Percentiles rank a stretch among this genome's conserved stretches.
These are phyloP conservation scores for Paramecium pentaurelia DNA, from an alignment of 73 alveolate genomes.

Conservation along the genomic window DNA sequence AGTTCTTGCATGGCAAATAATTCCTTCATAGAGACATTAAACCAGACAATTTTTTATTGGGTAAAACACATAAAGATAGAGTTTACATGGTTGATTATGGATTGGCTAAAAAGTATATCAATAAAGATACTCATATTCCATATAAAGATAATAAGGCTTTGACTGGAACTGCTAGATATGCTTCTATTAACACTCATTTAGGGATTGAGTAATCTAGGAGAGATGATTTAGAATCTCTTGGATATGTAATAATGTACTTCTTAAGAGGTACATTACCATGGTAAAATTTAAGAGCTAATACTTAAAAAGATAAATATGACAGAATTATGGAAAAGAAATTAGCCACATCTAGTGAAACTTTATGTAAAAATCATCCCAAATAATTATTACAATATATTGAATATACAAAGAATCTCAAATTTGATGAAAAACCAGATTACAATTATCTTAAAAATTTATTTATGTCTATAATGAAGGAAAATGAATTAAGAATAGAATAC, in stretches of 20 bases:
- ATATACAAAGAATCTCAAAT: constrained; percentile 75
- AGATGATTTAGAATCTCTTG: constrained; percentile 91
- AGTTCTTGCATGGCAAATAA: constrained; percentile 82
- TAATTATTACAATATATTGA: constrained; percentile 75
- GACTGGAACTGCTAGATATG: constrained; percentile 97
- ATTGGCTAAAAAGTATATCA: constrained; percentile 83
- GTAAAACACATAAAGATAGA: constrained; percentile 77
- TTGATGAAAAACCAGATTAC: constrained; percentile 88
- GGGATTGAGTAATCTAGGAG: constrained; percentile 93
- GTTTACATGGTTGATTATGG: constrained; percentile 94
- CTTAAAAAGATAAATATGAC: constrained; percentile 84
- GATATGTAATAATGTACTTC: constrained; percentile 83
- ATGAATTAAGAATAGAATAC: constrained; percentile 59
- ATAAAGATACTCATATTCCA: constrained; percentile 86
- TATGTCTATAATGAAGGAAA: constrained; percentile 70
- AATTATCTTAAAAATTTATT: constrained; percentile 75
- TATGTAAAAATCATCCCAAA: constrained; percentile 84
- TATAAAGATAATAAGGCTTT: constrained; percentile 91
- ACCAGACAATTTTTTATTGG: constrained; percentile 96
- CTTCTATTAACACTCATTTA: constrained; percentile 93
- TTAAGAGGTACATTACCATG: constrained; percentile 86
- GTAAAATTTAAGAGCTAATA: constrained; percentile 81
- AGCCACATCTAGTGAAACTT: constrained; percentile 71
- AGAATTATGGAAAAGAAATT: constrained; percentile 78
- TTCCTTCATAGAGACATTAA: constrained; percentile 94